Evolutionary conservation across 345 rosid genomes (phyloP).

Genomic region (Lepidium aucheri): DNA sequence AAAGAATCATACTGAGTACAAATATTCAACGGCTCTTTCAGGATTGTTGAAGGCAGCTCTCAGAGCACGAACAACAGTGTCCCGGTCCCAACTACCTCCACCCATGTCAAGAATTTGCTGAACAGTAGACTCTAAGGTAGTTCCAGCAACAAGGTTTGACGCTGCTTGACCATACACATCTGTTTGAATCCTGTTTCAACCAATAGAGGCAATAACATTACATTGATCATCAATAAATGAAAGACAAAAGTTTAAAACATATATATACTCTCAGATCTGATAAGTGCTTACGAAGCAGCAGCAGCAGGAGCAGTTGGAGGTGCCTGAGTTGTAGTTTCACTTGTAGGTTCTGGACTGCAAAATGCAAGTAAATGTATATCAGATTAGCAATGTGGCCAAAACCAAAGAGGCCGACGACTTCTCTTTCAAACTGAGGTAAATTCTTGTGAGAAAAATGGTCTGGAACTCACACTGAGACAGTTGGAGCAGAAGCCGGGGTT

Average conservation of each 20-base stretch:
- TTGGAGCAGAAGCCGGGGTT: constrained; percentile 23
- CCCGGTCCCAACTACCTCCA: constrained; percentile 95
- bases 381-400: not conserved
- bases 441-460: not conserved
- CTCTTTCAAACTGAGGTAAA: not conserved
- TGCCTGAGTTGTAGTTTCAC: constrained; percentile 23
- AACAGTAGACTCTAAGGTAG: constrained; percentile 57
- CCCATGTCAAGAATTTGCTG: constrained; percentile 98
- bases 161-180: constrained; percentile 85
- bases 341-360: constrained; percentile 22
- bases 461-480: constrained; percentile 23
- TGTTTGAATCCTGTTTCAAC: constrained; percentile 44
- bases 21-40: constrained; percentile 95
- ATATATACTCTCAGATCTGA: constrained; percentile 15
- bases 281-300: constrained; percentile 32
- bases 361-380: not conserved
- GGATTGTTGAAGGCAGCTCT: constrained; percentile 95
- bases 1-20: constrained; percentile 60
- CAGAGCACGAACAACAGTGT: constrained; percentile 75
- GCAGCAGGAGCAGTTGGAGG: constrained; percentile 27
- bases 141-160: constrained; percentile 90
- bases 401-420: not conserved
- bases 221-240: not conserved
- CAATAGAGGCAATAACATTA: not conserved
- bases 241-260: not conserved